Percentiles rank a stretch among this genome's conserved stretches.
Evolutionary conservation across 1,284 basidiomycete genomes (phyloP).

Genomic region (Waitea zeae): DNA sequence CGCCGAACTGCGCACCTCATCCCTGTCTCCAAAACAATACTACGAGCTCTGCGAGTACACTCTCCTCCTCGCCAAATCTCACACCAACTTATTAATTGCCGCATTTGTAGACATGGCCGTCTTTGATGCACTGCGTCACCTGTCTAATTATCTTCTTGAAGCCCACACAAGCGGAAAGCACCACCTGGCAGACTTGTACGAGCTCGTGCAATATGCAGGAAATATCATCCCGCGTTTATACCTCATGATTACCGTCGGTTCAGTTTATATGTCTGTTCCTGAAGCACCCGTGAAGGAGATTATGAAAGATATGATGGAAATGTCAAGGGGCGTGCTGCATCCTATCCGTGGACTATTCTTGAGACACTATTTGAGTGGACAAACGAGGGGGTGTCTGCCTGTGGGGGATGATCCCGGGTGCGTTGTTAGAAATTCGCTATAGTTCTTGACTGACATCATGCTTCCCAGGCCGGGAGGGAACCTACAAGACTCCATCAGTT

Average conservation of each 20-base stretch:
- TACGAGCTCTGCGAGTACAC: conserved; percentile 76
- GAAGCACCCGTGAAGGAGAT: conserved; percentile 94
- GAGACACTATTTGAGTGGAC: conserved; percentile 86
- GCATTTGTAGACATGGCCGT: conserved; percentile 75
- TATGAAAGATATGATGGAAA: conserved; percentile 99
- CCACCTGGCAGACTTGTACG: conserved; percentile 91
- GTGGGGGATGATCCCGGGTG: conserved; percentile 72
- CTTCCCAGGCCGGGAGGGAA: conserved; percentile 60
- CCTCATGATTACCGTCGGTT: conserved; percentile 96
- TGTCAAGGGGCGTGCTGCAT: conserved; percentile 89
- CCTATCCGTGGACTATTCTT: conserved; percentile 87
- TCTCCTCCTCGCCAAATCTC: neutral
- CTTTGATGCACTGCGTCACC: conserved; percentile 83
- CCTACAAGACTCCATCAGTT: conserved; percentile 83
- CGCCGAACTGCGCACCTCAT: conserved; percentile 82
- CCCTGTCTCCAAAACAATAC: conserved; percentile 87
- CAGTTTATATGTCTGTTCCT: conserved; percentile 92
- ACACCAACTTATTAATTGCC: conserved; percentile 2
- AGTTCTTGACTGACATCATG: conserved; percentile 1
- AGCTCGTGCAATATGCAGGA: conserved; percentile 92
- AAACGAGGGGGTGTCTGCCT: conserved; percentile 88
- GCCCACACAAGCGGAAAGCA: conserved; percentile 80
- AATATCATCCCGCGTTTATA: conserved; percentile 89
- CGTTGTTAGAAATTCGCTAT: conserved; percentile 12
- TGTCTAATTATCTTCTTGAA: conserved; percentile 90